These are phyloP conservation scores for Magnaporthiopsis rhizophila DNA, from an alignment of 2,329 filamentous ascomycete genomes.

Conservation along the genomic window DNA sequence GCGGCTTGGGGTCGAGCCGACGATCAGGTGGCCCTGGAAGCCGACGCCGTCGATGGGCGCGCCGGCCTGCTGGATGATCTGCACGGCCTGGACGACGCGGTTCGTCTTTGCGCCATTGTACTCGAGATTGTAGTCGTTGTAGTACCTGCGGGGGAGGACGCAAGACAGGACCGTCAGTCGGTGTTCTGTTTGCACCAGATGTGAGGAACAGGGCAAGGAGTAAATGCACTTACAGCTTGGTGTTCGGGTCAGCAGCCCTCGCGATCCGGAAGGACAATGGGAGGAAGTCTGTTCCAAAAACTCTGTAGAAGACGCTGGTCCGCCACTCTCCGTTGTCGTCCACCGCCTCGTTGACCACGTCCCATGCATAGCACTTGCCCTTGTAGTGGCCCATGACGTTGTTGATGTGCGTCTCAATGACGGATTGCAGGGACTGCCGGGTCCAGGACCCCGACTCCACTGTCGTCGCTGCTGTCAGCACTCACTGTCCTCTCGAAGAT, in stretches of 20 bases:
- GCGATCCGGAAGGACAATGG: constrained; percentile 37
- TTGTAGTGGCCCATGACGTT: constrained; percentile 32
- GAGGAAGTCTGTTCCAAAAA: constrained; percentile 38
- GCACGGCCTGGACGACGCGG: constrained; percentile 21
- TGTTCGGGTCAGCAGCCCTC: constrained; percentile 30
- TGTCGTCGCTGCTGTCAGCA: background rate
- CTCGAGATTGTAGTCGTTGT: constrained; percentile 45
- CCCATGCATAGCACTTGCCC: constrained; percentile 37
- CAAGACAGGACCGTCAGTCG: background rate
- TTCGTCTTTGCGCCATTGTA: constrained; percentile 20
- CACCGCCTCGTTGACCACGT: constrained; percentile 43
- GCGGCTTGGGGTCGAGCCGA: constrained; percentile 27
- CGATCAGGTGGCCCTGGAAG: constrained; percentile 37
- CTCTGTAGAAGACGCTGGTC: constrained; percentile 33
- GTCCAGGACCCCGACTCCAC: constrained; percentile 37
- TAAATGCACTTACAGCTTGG: background rate
- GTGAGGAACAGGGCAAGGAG: background rate
- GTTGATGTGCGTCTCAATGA: constrained; percentile 42
- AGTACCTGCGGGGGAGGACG: constrained; percentile 33
- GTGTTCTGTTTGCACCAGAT: background rate
- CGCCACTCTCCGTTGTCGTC: constrained; percentile 39
- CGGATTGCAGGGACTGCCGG: constrained; percentile 36
- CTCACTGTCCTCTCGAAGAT: background rate
- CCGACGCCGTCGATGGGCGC: constrained; percentile 40
- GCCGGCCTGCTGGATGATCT: constrained; percentile 20